Evolutionary conservation across 1,284 basidiomycete genomes (phyloP).

Genomic region (Pisolithus thermaeus): DNA sequence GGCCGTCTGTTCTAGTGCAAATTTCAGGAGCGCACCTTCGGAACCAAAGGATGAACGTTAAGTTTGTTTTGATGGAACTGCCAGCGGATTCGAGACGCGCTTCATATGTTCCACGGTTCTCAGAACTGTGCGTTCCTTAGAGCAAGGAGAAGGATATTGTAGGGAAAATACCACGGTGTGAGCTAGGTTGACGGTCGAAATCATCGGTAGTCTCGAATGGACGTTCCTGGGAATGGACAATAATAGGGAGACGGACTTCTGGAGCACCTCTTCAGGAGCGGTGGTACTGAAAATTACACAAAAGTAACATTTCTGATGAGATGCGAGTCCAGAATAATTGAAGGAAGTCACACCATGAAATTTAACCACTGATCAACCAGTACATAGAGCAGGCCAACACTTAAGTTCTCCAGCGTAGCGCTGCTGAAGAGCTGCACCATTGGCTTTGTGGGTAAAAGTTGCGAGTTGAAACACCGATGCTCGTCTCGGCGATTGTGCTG

Average conservation of each 20-base stretch:
- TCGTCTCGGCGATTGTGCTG: not conserved
- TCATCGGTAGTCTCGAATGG: not conserved
- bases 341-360: not conserved
- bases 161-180: slow-evolving; percentile 11
- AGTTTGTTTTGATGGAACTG: too few species aligned
- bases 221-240: not conserved
- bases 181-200: not conserved
- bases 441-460: not conserved
- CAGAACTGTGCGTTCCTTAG: too few species aligned
- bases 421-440: not conserved
- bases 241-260: not conserved
- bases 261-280: not conserved
- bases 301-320: not conserved
- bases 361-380: not conserved
- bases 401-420: not conserved
- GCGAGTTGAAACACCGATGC: not conserved
- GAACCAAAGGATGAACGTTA: too few species aligned
- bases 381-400: not conserved
- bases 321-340: not conserved
- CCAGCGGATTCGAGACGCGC: too few species aligned
- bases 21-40: slow-evolving; percentile 12
- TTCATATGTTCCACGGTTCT: too few species aligned
- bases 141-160: too few species aligned
- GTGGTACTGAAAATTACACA: not conserved
- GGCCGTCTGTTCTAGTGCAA: slow-evolving; percentile 10